Conservation (phyloP, 2,329 filamentous ascomycete species). For the Fusarium udum region DNA sequence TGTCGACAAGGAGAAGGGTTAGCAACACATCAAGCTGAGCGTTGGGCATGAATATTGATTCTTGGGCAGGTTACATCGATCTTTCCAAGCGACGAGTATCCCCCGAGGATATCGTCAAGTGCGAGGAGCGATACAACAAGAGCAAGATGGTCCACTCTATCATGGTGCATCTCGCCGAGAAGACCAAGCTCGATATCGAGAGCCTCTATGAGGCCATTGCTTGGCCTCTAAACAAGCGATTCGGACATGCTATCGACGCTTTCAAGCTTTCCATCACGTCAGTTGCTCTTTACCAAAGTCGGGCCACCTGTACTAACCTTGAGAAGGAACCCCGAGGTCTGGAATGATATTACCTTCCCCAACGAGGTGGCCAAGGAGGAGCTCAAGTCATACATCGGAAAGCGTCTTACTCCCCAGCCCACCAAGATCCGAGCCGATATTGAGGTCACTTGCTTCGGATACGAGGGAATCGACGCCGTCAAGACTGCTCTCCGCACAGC, state of each 20-base stretch:
- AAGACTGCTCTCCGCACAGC: constrained; percentile 91
- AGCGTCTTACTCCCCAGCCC: constrained; percentile 96
- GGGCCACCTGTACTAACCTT: constrained; percentile 19
- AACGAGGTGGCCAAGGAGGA: constrained; percentile 87
- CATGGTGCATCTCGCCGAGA: constrained; percentile 98
- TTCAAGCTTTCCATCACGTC: constrained; percentile 99
- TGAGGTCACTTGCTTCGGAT: constrained; percentile 93
- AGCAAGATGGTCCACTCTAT: constrained; percentile 99
- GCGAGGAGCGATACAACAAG: constrained; percentile 99
- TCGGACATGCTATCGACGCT: constrained; percentile 93
- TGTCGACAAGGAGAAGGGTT: constrained; percentile 99
- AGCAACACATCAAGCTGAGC: constrained; percentile 37
- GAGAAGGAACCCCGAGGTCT: constrained; percentile 89
- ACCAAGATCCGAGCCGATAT: constrained; percentile 98
- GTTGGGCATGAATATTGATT: constrained; percentile 40
- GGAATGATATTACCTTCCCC: constrained; percentile 91
- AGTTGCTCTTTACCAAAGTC: constrained; percentile 43
- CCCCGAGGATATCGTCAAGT: constrained; percentile 96
- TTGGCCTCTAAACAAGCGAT: constrained; percentile 98
- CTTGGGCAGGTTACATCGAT: constrained; percentile 81
- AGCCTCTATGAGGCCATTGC: constrained; percentile 91
- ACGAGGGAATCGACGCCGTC: constrained; percentile 98
- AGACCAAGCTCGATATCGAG: constrained; percentile 94
- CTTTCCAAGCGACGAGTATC: constrained; percentile 98
- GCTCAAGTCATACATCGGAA: constrained; percentile 93